Conservation (phyloP, 2,329 filamentous ascomycete species). For the Mycocentrospora acerina region DNA sequence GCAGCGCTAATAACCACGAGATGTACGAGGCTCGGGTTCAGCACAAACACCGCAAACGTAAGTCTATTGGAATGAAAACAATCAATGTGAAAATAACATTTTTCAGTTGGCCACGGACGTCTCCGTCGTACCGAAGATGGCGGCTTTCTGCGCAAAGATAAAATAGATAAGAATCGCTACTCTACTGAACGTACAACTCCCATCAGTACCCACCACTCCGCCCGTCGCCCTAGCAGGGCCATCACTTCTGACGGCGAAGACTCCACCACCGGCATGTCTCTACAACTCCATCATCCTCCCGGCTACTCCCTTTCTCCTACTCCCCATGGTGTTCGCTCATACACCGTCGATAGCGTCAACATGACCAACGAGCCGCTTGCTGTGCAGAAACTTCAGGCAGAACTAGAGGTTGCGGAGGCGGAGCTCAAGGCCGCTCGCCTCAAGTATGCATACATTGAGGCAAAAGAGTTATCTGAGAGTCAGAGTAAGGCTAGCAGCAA, state of each 20-base stretch:
- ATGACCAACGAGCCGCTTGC: slow-evolving; percentile 20
- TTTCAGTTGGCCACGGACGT: slow-evolving; percentile 16
- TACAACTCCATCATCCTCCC: slow-evolving; percentile 6
- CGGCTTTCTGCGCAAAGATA: slow-evolving; percentile 28
- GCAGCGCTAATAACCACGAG: slow-evolving; percentile 22
- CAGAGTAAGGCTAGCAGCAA: slow-evolving; percentile 2
- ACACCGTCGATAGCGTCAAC: slow-evolving; percentile 4
- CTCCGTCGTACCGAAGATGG: slow-evolving; percentile 31
- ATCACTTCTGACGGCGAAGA: slow-evolving; percentile 11
- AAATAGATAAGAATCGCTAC: slow-evolving; percentile 12
- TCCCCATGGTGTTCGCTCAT: slow-evolving; percentile 2
- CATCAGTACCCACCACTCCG: not conserved
- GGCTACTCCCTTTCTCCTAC: slow-evolving; percentile 14
- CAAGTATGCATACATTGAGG: slow-evolving; percentile 22
- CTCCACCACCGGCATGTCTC: not conserved
- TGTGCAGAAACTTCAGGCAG: slow-evolving; percentile 28
- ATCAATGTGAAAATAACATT: not conserved
- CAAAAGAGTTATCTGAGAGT: slow-evolving; percentile 17
- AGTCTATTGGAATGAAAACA: slow-evolving; percentile 3
- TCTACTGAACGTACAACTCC: slow-evolving; percentile 13
- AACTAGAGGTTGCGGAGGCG: slow-evolving; percentile 36
- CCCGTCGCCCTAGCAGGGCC: slow-evolving; percentile 2
- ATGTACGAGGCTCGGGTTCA: slow-evolving; percentile 32
- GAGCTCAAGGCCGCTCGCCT: slow-evolving; percentile 30
- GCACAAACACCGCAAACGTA: slow-evolving; percentile 27